Base-by-base conservation (phyloP, 331 rosid species). In the Prunus yedoensis region DNA sequence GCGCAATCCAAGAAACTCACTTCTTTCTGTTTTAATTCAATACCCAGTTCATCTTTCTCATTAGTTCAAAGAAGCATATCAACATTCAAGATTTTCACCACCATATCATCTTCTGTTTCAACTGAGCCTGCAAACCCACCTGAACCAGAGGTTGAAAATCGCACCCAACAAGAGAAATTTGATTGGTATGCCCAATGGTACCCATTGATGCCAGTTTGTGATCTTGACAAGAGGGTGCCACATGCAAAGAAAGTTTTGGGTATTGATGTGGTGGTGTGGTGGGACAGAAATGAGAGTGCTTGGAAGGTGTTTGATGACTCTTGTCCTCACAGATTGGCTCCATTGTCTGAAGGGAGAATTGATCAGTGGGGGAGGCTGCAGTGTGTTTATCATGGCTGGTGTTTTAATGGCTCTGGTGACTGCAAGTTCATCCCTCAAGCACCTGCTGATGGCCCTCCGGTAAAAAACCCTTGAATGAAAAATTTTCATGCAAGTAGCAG, bases 381-480 rank as follows among this genome's bases (percentile, higher is more conserved):
- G 81, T 91, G 98, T 78, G 98, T 94, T 35, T 94, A 91, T 62
- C 97, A 94, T 83, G 98, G 98, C 54, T 94, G 97, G 97, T 94
- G 97, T 75, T 94, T 94, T 52, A 84, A 87, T 86, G 97, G 98
- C 77, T 83, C 91, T 23, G 98, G 97, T 20, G 86, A 86, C 32
- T 91, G 98, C 81, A 87, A 90, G 73, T 66, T 91, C 67, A 94
- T 94, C 84, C 98, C 97, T 68, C 98, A 94, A 72, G 95, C 91
- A 43, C 91, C 94, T 50, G 79, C 71, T 4, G 93, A 91, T 6
- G 97, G 96, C 59, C 93, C 98, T 82, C 96, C 85, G 85, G 98
- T 94, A 83, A 58, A 67, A 66, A n/a, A 25, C 11, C 10, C 71
- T 79, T 76, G 38, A 14, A 12, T 5, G 9, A 20, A 3, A 59